Percentiles rank a stretch among this genome's conserved stretches.
phyloP scores from a whole-genome alignment of 2,329 filamentous ascomycete species.

The Boeremia lycopersici region DNA sequence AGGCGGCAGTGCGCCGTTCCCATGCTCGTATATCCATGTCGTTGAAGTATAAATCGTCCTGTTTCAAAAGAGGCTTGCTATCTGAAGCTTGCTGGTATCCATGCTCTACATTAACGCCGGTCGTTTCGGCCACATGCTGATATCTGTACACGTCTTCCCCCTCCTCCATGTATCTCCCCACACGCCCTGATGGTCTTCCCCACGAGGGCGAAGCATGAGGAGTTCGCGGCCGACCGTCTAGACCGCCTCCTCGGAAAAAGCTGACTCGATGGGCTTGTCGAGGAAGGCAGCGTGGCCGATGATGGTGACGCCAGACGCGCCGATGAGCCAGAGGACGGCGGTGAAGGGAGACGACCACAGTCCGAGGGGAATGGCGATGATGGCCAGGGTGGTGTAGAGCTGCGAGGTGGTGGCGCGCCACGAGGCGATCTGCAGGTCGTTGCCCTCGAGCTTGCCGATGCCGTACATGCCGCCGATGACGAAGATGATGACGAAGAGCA shows the following conservation, averaged over 20 bases:
- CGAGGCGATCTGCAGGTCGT: conserved; percentile 84
- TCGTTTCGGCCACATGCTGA: conserved; percentile 67
- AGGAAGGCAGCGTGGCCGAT: conserved; percentile 93
- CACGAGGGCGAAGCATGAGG: conserved; percentile 86
- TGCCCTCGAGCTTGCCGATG: conserved; percentile 87
- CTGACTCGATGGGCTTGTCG: conserved; percentile 99
- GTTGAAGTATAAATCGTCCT: conserved; percentile 57
- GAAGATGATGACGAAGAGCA: conserved; percentile 92
- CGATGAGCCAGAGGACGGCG: conserved; percentile 93
- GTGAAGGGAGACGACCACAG: conserved; percentile 83
- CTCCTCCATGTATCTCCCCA: conserved; percentile 57
- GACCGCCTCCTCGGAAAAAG: conserved; percentile 99
- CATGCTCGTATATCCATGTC: conserved; percentile 54
- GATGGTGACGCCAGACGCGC: conserved; percentile 91
- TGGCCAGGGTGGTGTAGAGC: conserved; percentile 86
- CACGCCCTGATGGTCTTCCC: conserved; percentile 98
- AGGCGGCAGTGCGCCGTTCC: conserved; percentile 48
- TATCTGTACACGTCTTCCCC: conserved; percentile 58
- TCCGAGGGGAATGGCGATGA: conserved; percentile 82
- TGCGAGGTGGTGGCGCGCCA: conserved; percentile 87
- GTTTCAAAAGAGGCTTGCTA: conserved; percentile 37
- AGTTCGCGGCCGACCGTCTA: conserved; percentile 99
- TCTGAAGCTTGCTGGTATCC: conserved; percentile 40
- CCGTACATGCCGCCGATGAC: conserved; percentile 86
- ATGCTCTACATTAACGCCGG: conserved; percentile 52